Evolutionary conservation across 805 yeast genomes (phyloP).

Genomic region (Dipodascopsis tothii): DNA sequence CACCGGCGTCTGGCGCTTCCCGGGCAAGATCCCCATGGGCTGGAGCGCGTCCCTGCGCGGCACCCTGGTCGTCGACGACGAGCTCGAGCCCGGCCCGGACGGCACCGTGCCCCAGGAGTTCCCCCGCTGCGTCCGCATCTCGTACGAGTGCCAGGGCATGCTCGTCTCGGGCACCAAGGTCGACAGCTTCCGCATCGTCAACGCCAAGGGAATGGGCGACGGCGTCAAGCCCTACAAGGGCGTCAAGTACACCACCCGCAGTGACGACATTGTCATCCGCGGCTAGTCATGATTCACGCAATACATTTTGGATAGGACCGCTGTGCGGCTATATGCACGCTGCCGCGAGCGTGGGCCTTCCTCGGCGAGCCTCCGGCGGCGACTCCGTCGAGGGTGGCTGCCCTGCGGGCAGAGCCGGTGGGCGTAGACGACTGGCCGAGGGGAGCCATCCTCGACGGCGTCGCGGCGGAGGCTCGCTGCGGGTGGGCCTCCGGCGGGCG

Average conservation of each 20-base stretch:
- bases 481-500: too few relatives aligned
- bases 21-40: constrained; percentile 52
- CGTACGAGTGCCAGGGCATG: constrained; percentile 56
- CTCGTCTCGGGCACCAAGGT: constrained; percentile 72
- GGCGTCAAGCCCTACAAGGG: constrained; percentile 80
- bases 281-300: constrained; percentile 20
- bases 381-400: too few relatives aligned
- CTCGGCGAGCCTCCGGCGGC: too few relatives aligned
- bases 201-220: constrained; percentile 52
- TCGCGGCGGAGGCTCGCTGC: too few relatives aligned
- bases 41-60: constrained; percentile 64
- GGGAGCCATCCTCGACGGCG: too few relatives aligned
- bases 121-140: constrained; percentile 44
- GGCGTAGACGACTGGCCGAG: too few relatives aligned
- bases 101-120: constrained; percentile 24
- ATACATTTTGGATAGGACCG: too few relatives aligned
- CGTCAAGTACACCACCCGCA: constrained; percentile 66
- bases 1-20: constrained; percentile 62
- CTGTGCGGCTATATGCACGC: too few relatives aligned
- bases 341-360: too few relatives aligned
- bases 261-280: constrained; percentile 52
- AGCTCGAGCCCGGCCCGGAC: constrained; percentile 21
- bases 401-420: too few relatives aligned
- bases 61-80: constrained; percentile 34
- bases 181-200: constrained; percentile 50